Conservation (phyloP, 345 rosid species). For the Angophora floribunda region DNA sequence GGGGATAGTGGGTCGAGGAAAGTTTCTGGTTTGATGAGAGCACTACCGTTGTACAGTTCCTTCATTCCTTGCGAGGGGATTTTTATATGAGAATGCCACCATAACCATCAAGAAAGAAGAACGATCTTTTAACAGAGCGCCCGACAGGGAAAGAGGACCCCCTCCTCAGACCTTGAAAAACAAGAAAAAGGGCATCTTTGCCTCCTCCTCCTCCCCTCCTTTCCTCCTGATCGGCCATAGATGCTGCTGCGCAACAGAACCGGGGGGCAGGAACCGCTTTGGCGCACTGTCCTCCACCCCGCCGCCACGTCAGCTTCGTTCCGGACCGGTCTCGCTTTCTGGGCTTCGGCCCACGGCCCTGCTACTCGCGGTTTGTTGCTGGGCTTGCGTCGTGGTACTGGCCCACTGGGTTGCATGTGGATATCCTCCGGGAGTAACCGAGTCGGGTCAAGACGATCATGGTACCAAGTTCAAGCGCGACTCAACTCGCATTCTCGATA, state of each 20-base stretch:
- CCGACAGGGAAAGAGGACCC: not conserved
- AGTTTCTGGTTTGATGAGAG: not conserved
- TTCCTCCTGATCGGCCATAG: not conserved
- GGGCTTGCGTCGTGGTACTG: not conserved
- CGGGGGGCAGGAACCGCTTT: not conserved
- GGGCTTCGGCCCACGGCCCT: not conserved
- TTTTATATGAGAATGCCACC: not conserved
- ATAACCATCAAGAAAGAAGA: not conserved
- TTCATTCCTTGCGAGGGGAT: not conserved
- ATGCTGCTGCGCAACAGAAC: not conserved
- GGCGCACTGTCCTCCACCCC: not conserved
- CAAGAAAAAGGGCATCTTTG: not conserved
- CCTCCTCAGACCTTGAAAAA: not conserved
- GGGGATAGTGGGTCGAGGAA: not conserved
- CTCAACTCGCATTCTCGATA: rapidly evolving
- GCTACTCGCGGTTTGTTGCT: not conserved
- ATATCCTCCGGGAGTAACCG: not conserved
- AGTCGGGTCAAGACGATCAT: not conserved
- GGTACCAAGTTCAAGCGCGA: rapidly evolving
- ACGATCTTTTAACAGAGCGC: not conserved
- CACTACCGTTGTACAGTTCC: not conserved
- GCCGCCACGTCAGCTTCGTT: not conserved
- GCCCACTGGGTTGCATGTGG: not conserved
- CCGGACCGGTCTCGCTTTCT: not conserved
- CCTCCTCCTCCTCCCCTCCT: not conserved